Evolutionary conservation across 345 rosid species (phyloP).

Genomic region (Trapa incisa): DNA sequence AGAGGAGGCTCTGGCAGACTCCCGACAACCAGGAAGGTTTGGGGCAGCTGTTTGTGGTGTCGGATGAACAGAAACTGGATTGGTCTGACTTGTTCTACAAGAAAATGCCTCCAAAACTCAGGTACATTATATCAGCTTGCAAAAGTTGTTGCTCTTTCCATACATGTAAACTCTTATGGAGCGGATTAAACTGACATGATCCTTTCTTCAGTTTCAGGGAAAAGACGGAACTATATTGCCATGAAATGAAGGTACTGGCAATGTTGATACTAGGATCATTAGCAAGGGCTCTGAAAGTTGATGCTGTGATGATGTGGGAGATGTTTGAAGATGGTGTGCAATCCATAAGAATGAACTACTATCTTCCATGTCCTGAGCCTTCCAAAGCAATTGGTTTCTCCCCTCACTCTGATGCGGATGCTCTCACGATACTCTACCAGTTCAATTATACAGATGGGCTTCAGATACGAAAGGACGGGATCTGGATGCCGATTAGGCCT

Average conservation of each 20-base stretch:
- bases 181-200: background rate
- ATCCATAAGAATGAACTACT: conserved; percentile 40
- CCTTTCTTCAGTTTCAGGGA: conserved; percentile 13
- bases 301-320: conserved; percentile 21
- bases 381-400: conserved; percentile 29
- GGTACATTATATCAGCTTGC: conserved; percentile 15
- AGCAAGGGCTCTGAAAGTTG: conserved; percentile 28
- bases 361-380: conserved; percentile 43
- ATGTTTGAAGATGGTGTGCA: conserved; percentile 29
- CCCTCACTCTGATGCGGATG: conserved; percentile 27
- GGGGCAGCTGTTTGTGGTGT: conserved; percentile 39
- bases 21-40: conserved; percentile 42
- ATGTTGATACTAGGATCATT: conserved; percentile 17
- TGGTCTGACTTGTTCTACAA: conserved; percentile 45
- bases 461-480: conserved; percentile 19
- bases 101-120: conserved; percentile 30
- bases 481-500: conserved; percentile 19
- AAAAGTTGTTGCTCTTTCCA: too few species aligned
- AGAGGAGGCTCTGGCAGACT: conserved; percentile 38
- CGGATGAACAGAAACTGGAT: conserved; percentile 46
- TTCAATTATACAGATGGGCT: conserved; percentile 17
- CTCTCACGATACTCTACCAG: conserved; percentile 16
- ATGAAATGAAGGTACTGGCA: conserved; percentile 24
- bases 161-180: too few species aligned
- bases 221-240: conserved; percentile 19